Base-by-base conservation (phyloP, 495 filamentous ascomycete genomes). In the Aspergillus carlsbadensis region DNA sequence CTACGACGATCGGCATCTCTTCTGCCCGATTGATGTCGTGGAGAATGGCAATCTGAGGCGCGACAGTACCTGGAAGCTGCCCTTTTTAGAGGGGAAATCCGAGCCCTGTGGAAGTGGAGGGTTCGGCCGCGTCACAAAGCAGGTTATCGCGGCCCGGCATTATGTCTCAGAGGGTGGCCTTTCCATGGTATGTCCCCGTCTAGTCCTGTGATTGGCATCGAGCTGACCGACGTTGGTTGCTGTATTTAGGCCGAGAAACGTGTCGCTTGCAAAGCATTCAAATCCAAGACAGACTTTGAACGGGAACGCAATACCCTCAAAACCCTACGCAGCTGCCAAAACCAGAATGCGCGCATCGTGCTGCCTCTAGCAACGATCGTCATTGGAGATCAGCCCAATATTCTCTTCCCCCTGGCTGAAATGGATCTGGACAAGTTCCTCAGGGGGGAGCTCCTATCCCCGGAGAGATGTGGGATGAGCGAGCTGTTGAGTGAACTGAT, bases 391-490 rank as follows among this genome's bases (percentile, higher is more conserved):
- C 15, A 55, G 5, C 54, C 49, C 36, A 54, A 58, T 14, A 54
- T 62, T 26, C 24, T 62, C 3, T 62, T 22, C n/a, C 50, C 55
- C 1, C 29, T 41, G 33, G 55, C 60, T 0, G n/a, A 44, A 10
- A 62, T 56, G 55, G 55, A 62, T 42, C 42, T 62, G 17, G 60
- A 55, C 11, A 40, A 11, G 11, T 58, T 58, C 15, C 46, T 62
- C 10, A 10, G 20, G 2, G 26, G 26, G 26, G 26, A 29, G 3
- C 26, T 29, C 8, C 4, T 29, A 29, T 8, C 26, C 26, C 26
- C 26, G 18, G 10, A 22, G 39, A 14, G 4, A 15, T 13, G n/a
- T 18, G 26, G 20, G 8, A 6, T 34, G 26, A 21, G 15, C 11
- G 56, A 60, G 5, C 36, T 63, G 22, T 29, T 59, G 5, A 3